phyloP scores from a whole-genome alignment of 331 rosid genomes.

The Telfairia occidentalis region DNA sequence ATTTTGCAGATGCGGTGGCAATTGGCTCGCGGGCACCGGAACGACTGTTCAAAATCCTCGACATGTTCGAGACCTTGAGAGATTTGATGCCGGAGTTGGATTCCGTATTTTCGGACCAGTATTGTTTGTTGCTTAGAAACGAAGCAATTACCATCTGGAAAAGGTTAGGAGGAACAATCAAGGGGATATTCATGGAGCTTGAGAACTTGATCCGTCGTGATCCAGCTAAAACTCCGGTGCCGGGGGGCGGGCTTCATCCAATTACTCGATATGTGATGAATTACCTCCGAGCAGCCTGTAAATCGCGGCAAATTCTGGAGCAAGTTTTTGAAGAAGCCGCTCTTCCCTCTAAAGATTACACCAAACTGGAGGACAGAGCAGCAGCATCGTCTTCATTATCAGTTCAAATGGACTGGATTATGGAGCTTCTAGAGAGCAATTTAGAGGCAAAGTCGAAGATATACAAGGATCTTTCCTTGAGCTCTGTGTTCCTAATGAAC shows the following conservation, averaged over 20 bases:
- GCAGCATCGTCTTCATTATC: conserved; percentile 47
- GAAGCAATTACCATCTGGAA: conserved; percentile 81
- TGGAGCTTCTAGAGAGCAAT: conserved; percentile 83
- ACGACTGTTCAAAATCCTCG: conserved; percentile 62
- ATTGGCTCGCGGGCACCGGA: conserved; percentile 85
- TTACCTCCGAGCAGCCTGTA: conserved; percentile 77
- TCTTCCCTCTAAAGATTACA: conserved; percentile 28
- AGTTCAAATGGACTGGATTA: conserved; percentile 81
- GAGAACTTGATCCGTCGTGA: conserved; percentile 90
- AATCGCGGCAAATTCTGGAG: conserved; percentile 59
- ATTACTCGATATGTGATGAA: conserved; percentile 98
- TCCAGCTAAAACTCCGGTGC: conserved; percentile 67
- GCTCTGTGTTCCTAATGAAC: conserved; percentile 77
- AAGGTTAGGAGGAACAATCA: conserved; percentile 71
- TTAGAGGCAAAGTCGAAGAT: conserved; percentile 77
- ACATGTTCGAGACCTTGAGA: conserved; percentile 68
- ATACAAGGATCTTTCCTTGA: conserved; percentile 53
- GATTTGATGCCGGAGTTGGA: conserved; percentile 75
- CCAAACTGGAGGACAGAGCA: conserved; percentile 45
- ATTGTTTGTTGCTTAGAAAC: conserved; percentile 53
- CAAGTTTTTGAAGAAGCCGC: conserved; percentile 67
- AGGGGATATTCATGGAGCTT: conserved; percentile 83
- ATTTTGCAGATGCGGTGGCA: conserved; percentile 69
- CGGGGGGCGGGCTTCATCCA: conserved; percentile 89
- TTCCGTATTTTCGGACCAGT: conserved; percentile 56